These are phyloP conservation scores for Bonia amplexicaulis DNA, from an alignment of 176 grass and related monocot species.

Conservation along the genomic window DNA sequence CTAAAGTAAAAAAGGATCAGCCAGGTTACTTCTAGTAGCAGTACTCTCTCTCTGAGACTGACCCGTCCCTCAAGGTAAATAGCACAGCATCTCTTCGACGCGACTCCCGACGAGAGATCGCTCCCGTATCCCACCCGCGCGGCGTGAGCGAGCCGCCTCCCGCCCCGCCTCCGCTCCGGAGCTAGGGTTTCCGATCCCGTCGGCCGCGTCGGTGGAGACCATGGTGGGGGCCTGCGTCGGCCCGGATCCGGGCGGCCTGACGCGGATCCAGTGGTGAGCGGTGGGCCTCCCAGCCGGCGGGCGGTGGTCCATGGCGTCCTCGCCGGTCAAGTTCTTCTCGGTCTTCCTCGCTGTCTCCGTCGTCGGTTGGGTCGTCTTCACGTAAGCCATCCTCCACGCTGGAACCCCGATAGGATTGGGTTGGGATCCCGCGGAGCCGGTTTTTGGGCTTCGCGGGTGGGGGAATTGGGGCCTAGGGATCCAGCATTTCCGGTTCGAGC, in stretches of 20 bases:
- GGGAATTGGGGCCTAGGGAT: background rate
- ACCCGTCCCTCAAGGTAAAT: constrained; percentile 17
- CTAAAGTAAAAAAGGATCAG: too few relatives aligned
- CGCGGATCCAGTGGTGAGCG: constrained; percentile 21
- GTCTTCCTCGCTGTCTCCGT: constrained; percentile 75
- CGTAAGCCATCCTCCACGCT: constrained; percentile 41
- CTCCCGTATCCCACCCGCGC: background rate
- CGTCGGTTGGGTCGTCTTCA: constrained; percentile 90
- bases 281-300: background rate
- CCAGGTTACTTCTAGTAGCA: too few relatives aligned
- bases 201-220: constrained; percentile 1
- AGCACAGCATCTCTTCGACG: background rate
- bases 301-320: constrained; percentile 72
- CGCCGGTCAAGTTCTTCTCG: constrained; percentile 96
- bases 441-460: background rate
- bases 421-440: background rate
- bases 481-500: background rate
- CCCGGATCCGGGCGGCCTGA: constrained; percentile 48
- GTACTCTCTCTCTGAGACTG: constrained; percentile 13
- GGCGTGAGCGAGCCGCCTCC: background rate
- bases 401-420: background rate
- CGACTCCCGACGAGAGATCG: constrained; percentile 31
- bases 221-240: constrained; percentile 9
- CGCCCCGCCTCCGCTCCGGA: background rate
- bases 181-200: constrained; percentile 37